A percentile compares a stretch with the other conserved stretches of the same genome.
These are phyloP conservation scores for Pichia deserticola DNA, from an alignment of 805 yeast species.

Conservation along the genomic window DNA sequence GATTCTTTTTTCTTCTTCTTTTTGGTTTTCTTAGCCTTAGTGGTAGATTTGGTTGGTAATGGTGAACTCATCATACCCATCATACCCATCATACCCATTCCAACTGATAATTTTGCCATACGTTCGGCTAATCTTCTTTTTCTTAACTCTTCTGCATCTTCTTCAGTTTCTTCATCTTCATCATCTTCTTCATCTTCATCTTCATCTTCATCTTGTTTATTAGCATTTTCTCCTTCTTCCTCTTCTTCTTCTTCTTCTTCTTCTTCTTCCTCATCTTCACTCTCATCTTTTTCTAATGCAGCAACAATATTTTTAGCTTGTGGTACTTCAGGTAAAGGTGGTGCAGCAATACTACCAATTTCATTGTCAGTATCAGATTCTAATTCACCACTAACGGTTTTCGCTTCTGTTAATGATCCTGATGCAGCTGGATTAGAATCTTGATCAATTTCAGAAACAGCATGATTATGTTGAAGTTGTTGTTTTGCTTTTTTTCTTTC, in stretches of 20 bases:
- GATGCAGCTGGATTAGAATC: not conserved
- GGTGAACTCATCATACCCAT: conserved; percentile 42
- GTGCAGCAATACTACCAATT: not conserved
- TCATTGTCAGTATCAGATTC: not conserved
- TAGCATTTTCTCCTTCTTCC: conserved; percentile 24
- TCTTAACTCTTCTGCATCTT: conserved; percentile 69
- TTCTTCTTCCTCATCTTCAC: conserved; percentile 21
- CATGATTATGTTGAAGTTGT: not conserved
- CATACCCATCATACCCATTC: conserved; percentile 72
- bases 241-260: conserved; percentile 22
- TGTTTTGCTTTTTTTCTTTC: conserved; percentile 31
- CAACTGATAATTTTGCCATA: conserved; percentile 94
- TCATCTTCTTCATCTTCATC: conserved; percentile 41
- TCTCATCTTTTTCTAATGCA: conserved; percentile 7
- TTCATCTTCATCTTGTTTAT: conserved; percentile 27
- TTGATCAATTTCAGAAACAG: not conserved
- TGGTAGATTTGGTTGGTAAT: conserved; percentile 17
- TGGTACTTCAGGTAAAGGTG: too few relatives aligned
- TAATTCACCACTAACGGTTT: not conserved
- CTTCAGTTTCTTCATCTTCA: conserved; percentile 48
- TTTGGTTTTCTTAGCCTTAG: conserved; percentile 21
- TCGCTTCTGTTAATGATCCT: not conserved
- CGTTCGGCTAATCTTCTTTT: conserved; percentile 77
- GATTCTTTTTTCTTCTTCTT: conserved; percentile 15
- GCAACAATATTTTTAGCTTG: not conserved